Base-by-base conservation (phyloP, 2,329 filamentous ascomycete species). In the Neoarthrinium moseri region DNA sequence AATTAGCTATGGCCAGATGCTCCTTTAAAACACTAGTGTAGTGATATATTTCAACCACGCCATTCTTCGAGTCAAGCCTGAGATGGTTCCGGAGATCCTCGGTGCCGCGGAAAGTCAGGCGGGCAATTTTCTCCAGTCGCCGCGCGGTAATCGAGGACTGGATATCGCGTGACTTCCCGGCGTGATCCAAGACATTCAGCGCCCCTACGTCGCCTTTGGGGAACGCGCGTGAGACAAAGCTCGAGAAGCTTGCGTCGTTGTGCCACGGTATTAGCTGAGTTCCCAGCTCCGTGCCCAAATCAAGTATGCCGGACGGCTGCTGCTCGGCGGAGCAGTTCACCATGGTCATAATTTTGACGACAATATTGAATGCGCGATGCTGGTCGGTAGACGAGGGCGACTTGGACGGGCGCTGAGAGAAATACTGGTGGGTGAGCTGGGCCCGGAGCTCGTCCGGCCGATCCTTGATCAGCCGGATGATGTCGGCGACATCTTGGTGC, bases 11-110 rank as follows among this genome's bases (percentile, higher is more conserved):
- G 20, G 43, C 40, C n/a, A 61, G 47, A 20, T 58, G 51, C 38
- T 64, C 58, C 33, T 61, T 63, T 8, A 64, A 38, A 24, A 64
- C 58, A 17, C 58, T 56, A 11, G 59, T 57, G 38, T 63, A 54
- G 46, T 64, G 58, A 34, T 55, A 64, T 39, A 64, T 51, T n/a
- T 59, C 51, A 11, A 63, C 49, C 1, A 56, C 48, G 5, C 53
- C 57, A 6, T 39, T 47, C 33, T 54, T 58, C 32, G 51, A 43
- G 35, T 64, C 58, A 2, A 63, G 45, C 30, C 51, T 58, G 6
- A 64, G 49, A 34, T 64, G 61, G 35, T 56, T 56, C 36, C 55
- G 54, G n/a, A 64, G 47, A 34, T 62, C 56, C 32, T 62, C 52
- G 5, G 58, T 62, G 29, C 54, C 51, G 26, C 49, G 33, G 41